Evolutionary conservation across 495 filamentous ascomycete genomes (phyloP), one percentile per base, ranked within the genome.

Genomic region (Talaromyces proteolyticus): DNA sequence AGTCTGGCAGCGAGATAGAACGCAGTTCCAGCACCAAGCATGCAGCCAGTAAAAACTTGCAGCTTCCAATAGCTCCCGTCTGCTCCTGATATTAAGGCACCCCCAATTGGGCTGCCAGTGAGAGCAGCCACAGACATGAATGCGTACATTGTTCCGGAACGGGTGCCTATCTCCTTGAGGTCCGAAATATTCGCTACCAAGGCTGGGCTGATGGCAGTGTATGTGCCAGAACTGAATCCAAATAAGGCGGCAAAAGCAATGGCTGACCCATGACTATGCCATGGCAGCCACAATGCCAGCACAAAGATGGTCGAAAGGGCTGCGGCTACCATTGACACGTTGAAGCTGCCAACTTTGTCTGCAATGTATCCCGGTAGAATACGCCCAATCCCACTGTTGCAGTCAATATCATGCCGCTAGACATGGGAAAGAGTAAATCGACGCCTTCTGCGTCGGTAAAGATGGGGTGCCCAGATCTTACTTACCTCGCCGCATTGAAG

Each of bases 401-500:
- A 14, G 29, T n/a, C n/a, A n/a, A n/a, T n/a, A n/a, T n/a, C n/a
- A n/a, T n/a, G n/a, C n/a, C n/a, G n/a, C n/a, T n/a, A n/a, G n/a
- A n/a, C n/a, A n/a, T 36, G 14, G 29, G 7, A 36, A 36, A 6
- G 7, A 14, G 29, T 36, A 7, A 36, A 14, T 7, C 29, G 7
- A 36, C 14, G 29, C 14, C 6, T 14, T 36, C 29, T 36, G 14
- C 6, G 14, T 36, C 14, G 29, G 14, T 36, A 14, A 14, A 36
- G 29, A 36, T 7, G 29, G 29, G 14, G 29, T 14, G 14, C 7
- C 14, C 14, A 36, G 19, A 17, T 42, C 7, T 6, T 16, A 42
- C 74, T 59, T 65, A 80, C 79, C 76, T 82, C n/a, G 76, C 74
- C 0, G 80, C 84, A 55, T 90, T 92, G 43, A 91, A 63, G 50